These are phyloP conservation scores for Entrophospora sp. DNA, from an alignment of 192 early-diverging fungal genomes.

Conservation along the genomic window DNA sequence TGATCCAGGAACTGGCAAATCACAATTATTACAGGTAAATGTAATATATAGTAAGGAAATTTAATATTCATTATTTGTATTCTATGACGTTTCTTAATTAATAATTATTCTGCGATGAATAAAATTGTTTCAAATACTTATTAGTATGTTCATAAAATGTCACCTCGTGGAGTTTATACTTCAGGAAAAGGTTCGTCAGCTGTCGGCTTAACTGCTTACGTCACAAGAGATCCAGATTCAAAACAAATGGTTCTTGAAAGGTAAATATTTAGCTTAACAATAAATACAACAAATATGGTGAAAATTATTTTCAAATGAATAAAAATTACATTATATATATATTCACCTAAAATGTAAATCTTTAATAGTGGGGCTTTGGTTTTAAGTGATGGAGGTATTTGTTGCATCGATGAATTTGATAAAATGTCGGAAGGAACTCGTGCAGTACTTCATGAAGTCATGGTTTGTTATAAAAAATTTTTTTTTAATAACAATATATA, in stretches of 20 bases:
- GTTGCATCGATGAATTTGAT: slow-evolving; percentile 99
- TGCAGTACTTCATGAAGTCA: slow-evolving; percentile 95
- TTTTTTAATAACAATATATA: not conserved
- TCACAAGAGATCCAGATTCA: slow-evolving; percentile 92
- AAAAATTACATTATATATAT: no score
- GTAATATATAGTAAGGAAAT: not conserved
- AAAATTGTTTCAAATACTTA: not conserved
- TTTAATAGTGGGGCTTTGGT: slow-evolving; percentile 79
- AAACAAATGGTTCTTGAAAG: slow-evolving; percentile 91
- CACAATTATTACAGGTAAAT: slow-evolving; percentile 64
- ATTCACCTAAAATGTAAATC: not conserved
- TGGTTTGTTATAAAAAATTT: slow-evolving; percentile 42
- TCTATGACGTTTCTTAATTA: not conserved
- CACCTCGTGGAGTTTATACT: slow-evolving; percentile 92
- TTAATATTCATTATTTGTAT: no score
- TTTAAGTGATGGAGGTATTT: slow-evolving; percentile 90
- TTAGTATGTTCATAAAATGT: slow-evolving; percentile 83
- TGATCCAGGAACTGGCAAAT: slow-evolving; percentile 95
- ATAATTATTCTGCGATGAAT: not conserved
- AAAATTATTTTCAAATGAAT: no score
- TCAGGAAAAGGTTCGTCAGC: slow-evolving; percentile 96
- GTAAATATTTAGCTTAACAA: slow-evolving; percentile 23
- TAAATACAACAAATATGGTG: not conserved
- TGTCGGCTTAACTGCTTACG: slow-evolving; percentile 92
- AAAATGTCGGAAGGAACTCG: slow-evolving; percentile 95